phyloP scores from a whole-genome alignment of 148 eudicot genomes.

The Linanthus parryae region DNA sequence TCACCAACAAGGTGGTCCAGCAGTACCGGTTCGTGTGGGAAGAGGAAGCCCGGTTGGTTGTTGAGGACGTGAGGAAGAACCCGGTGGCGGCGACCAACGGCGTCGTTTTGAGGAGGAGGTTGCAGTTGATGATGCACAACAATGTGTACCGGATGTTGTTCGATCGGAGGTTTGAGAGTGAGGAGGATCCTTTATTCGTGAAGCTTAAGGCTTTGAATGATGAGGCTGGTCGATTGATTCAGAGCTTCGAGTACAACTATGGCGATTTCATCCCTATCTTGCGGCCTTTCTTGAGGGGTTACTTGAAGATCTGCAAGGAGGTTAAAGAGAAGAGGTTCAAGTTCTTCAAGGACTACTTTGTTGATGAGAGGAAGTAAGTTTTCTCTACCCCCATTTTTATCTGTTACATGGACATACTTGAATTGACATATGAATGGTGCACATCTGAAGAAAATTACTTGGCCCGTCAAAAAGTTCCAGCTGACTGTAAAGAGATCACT shows the following conservation, averaged over 20 bases:
- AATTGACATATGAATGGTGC: too few relatives aligned
- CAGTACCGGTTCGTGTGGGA: slow-evolving; percentile 73
- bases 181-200: slow-evolving; percentile 55
- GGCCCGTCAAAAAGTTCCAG: too few relatives aligned
- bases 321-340: slow-evolving; percentile 66
- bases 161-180: slow-evolving; percentile 56
- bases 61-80: slow-evolving; percentile 54
- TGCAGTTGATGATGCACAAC: slow-evolving; percentile 78
- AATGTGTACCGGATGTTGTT: slow-evolving; percentile 81
- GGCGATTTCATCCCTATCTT: slow-evolving; percentile 82
- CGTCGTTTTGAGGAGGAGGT: slow-evolving; percentile 45
- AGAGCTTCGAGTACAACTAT: slow-evolving; percentile 83
- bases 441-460: too few relatives aligned
- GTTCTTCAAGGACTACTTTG: slow-evolving; percentile 70
- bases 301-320: slow-evolving; percentile 55
- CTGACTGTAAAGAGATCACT: too few relatives aligned
- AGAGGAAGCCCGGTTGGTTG: slow-evolving; percentile 53
- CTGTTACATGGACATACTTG: too few relatives aligned
- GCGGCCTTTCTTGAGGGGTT: slow-evolving; percentile 73
- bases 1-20: slow-evolving; percentile 82
- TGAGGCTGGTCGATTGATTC: slow-evolving; percentile 68
- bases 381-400: not conserved
- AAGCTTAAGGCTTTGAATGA: slow-evolving; percentile 73
- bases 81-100: slow-evolving; percentile 48
- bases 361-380: slow-evolving; percentile 74